phyloP scores from a whole-genome alignment of 2,329 filamentous ascomycete species.

The Xylaria sp. region DNA sequence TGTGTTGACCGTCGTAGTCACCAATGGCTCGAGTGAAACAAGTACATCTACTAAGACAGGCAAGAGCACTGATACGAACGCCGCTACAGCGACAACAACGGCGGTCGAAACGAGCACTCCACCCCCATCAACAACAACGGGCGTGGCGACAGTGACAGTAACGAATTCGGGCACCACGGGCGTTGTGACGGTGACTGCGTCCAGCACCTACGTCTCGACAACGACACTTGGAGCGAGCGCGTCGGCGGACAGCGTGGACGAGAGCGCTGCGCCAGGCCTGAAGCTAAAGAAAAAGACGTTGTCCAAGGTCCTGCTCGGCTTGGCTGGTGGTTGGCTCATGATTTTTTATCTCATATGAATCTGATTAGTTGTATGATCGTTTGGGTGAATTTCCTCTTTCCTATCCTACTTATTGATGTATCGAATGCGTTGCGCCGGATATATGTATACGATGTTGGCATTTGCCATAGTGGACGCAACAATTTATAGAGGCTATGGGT shows the following conservation, averaged over 20 bases:
- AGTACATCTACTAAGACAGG: background rate
- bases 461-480: too few relatives aligned
- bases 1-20: background rate
- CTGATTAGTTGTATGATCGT: too few relatives aligned
- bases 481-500: too few relatives aligned
- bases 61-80: background rate
- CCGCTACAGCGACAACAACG: background rate
- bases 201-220: slow-evolving; percentile 20
- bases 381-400: too few relatives aligned
- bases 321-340: background rate
- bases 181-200: slow-evolving; percentile 8
- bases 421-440: too few relatives aligned
- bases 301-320: background rate
- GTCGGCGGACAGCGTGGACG: background rate
- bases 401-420: too few relatives aligned
- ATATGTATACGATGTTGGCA: too few relatives aligned
- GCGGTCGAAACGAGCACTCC: too few relatives aligned
- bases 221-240: background rate
- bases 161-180: slow-evolving; percentile 7
- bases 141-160: slow-evolving; percentile 13
- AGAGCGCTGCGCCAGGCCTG: background rate
- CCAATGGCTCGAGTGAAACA: background rate
- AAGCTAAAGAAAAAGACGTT: background rate
- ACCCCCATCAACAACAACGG: background rate
- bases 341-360: background rate